These are phyloP conservation scores for Fragilariopsis cylindrus DNA, from an alignment of 108 stramenopile species.

Conservation along the genomic window DNA sequence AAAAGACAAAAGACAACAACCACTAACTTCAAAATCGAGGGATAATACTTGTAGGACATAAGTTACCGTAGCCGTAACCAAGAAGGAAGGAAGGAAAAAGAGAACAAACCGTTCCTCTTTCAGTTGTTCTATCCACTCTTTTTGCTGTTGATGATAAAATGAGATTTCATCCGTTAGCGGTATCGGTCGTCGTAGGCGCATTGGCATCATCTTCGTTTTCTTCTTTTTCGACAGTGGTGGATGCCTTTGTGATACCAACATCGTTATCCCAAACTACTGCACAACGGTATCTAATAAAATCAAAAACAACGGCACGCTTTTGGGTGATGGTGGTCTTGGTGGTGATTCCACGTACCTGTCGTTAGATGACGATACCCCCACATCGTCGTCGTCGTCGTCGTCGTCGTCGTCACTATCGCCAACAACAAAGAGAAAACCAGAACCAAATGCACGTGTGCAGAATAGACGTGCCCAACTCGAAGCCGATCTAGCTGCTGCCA, in stretches of 20 bases:
- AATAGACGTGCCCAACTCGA: conserved; percentile 10
- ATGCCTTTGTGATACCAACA: conserved; percentile 11
- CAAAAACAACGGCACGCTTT: not conserved
- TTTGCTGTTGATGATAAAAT: not conserved
- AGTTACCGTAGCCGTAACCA: no score
- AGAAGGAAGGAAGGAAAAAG: no score
- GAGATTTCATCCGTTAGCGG: conserved; percentile 16
- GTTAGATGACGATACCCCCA: no score
- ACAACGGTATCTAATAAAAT: not conserved
- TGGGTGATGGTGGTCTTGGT: no score
- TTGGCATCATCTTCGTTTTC: not conserved
- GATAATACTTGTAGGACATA: no score
- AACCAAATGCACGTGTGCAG: not conserved
- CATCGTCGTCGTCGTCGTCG: no score
- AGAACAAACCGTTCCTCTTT: no score
- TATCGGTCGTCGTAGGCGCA: conserved; percentile 10
- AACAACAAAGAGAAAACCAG: not conserved
- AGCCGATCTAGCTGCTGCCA: conserved; percentile 6
- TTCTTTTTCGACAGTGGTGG: not conserved
- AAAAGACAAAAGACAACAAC: no score
- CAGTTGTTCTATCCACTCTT: no score
- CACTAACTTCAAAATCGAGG: no score
- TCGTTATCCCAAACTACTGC: not conserved
- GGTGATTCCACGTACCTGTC: no score
- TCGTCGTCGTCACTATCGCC: not conserved